phyloP scores from a whole-genome alignment of 1,284 basidiomycete species.

The Pulveroboletus sp. region DNA sequence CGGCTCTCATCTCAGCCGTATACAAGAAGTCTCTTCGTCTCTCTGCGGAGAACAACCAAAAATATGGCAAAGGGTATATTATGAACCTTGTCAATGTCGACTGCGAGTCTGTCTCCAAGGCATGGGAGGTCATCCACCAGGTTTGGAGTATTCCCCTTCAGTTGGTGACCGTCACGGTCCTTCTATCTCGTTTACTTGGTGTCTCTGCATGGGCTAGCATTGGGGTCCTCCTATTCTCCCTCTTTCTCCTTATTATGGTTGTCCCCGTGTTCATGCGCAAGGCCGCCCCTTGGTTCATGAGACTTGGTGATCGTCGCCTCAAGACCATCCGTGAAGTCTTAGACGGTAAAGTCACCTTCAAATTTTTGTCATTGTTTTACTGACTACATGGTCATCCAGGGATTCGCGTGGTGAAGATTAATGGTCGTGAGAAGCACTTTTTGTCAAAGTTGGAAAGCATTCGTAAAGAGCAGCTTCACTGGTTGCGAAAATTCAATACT shows the following conservation, averaged over 20 bases:
- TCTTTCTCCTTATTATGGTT: conserved; percentile 33
- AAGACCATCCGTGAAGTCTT: conserved; percentile 33
- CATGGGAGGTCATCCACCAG: conserved; percentile 32
- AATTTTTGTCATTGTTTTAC: background rate
- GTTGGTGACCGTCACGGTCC: conserved; percentile 21
- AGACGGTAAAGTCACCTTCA: conserved; percentile 19
- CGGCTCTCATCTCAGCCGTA: conserved; percentile 31
- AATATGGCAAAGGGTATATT: conserved; percentile 30
- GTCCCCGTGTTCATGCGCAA: conserved; percentile 36
- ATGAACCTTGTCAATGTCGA: conserved; percentile 36
- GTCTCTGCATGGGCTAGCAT: conserved; percentile 35
- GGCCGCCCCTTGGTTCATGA: conserved; percentile 33
- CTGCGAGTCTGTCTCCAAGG: conserved; percentile 33
- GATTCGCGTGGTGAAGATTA: conserved; percentile 33
- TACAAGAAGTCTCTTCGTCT: conserved; percentile 35
- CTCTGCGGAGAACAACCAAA: conserved; percentile 30
- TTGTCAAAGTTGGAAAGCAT: conserved; percentile 26
- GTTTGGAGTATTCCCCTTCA: conserved; percentile 33
- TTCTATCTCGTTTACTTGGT: conserved; percentile 30
- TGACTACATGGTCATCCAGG: conserved; percentile 10
- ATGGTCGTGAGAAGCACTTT: conserved; percentile 28
- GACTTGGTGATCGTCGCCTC: conserved; percentile 31
- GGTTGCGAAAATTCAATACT: conserved; percentile 33
- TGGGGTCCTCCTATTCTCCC: conserved; percentile 27
- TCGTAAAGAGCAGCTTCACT: conserved; percentile 28